Conservation (phyloP, 208 protist species). For the Balamuthia mandrillaris region DNA sequence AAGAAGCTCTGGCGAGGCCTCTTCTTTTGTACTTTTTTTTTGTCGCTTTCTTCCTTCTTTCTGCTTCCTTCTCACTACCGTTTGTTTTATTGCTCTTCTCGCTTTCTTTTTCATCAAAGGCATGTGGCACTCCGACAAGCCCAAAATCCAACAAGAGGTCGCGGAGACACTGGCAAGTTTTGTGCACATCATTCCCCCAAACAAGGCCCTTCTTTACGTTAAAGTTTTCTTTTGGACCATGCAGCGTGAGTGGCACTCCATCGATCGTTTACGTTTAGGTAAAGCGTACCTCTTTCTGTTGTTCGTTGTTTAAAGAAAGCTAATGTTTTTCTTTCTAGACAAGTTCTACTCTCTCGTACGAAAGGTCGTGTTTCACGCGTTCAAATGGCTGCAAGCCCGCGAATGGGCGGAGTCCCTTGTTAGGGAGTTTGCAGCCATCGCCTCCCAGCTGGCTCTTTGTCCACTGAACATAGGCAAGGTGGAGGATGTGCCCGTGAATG, state of each 20-base stretch:
- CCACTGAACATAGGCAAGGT: background rate
- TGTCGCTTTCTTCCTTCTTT: background rate
- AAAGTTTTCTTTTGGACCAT: background rate
- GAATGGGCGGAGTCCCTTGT: background rate
- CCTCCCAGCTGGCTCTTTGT: background rate
- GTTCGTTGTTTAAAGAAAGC: too few species aligned
- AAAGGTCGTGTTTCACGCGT: background rate
- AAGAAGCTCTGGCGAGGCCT: slow-evolving; percentile 18
- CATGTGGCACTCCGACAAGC: slow-evolving; percentile 25
- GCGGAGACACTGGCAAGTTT: background rate
- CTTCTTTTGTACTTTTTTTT: background rate
- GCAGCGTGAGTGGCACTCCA: background rate
- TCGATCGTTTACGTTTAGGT: background rate
- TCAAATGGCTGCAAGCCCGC: background rate
- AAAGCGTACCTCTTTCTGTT: too few species aligned
- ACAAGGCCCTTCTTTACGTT: background rate
- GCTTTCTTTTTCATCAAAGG: background rate
- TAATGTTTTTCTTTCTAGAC: too few species aligned
- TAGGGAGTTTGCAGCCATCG: background rate
- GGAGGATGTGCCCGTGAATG: background rate
- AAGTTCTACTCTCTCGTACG: slow-evolving; percentile 1
- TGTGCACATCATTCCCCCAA: background rate
- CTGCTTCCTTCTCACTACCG: background rate
- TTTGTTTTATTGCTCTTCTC: background rate
- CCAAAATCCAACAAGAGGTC: background rate